phyloP scores from a whole-genome alignment of 2,329 filamentous ascomycete species.

The Penicillium paneum region DNA sequence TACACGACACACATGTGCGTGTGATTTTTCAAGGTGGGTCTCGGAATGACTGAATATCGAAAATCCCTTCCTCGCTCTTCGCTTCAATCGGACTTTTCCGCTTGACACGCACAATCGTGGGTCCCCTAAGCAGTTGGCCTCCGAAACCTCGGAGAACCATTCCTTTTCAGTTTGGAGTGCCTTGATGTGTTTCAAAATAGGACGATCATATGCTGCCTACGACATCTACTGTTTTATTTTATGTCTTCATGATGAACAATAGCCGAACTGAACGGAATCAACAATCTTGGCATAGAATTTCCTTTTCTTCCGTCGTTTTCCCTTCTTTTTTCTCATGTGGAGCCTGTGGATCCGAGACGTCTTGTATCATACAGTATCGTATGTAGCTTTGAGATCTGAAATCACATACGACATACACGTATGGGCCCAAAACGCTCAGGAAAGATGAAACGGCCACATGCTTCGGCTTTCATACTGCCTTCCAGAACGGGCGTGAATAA shows the following conservation, averaged over 20 bases:
- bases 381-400: background rate
- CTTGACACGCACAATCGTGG: background rate
- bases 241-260: background rate
- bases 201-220: background rate
- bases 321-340: background rate
- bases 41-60: background rate
- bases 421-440: background rate
- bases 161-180: background rate
- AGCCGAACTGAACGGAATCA: background rate
- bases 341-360: background rate
- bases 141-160: background rate
- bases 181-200: background rate
- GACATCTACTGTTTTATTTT: background rate
- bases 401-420: background rate
- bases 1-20: background rate
- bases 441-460: background rate
- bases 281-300: background rate
- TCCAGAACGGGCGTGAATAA: background rate
- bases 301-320: background rate
- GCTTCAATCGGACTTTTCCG: background rate
- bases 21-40: background rate
- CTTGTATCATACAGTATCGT: conserved; percentile 1
- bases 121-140: background rate
- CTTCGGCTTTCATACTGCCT: background rate
- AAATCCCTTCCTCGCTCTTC: background rate